Percentiles rank a stretch among this genome's conserved stretches.
Conservation (phyloP, 176 grass and related monocot species). For the Musa troglodytarum region DNA sequence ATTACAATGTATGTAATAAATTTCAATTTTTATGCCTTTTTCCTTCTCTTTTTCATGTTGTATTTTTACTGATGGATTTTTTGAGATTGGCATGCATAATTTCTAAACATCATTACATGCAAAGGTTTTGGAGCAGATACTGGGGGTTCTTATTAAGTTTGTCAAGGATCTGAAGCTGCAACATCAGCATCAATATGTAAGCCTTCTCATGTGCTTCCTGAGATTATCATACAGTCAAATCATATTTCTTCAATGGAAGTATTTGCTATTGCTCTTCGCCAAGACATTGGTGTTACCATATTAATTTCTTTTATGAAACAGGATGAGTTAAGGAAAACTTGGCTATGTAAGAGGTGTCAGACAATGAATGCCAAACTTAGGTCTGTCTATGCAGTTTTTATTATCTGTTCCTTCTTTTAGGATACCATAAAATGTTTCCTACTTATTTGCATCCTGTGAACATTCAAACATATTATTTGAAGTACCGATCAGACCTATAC, state of each 20-base stretch:
- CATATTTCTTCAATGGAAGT: not conserved
- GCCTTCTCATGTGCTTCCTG: constrained; percentile 9
- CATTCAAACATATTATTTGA: no score
- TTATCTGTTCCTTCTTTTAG: not conserved
- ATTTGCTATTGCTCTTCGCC: not conserved
- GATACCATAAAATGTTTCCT: not conserved
- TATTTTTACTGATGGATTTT: not conserved
- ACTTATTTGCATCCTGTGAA: not conserved
- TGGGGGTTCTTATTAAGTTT: constrained; percentile 82
- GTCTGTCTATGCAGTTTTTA: constrained; percentile 31
- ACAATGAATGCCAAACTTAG: constrained; percentile 99
- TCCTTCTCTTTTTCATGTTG: not conserved
- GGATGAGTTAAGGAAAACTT: constrained; percentile 94
- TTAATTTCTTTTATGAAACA: constrained; percentile 30
- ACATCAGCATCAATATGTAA: constrained; percentile 96
- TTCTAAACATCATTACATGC: constrained; percentile 7
- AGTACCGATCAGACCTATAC: no score
- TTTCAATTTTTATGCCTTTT: not conserved
- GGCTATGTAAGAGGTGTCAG: constrained; percentile 95
- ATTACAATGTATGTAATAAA: constrained; percentile 62
- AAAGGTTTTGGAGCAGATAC: constrained; percentile 97
- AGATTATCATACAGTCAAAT: not conserved
- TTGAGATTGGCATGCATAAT: not conserved
- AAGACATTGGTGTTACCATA: not conserved
- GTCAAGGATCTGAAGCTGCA: constrained; percentile 96